These are phyloP conservation scores for Acorus calamus DNA, from an alignment of 106 monocot species.

Conservation along the genomic window DNA sequence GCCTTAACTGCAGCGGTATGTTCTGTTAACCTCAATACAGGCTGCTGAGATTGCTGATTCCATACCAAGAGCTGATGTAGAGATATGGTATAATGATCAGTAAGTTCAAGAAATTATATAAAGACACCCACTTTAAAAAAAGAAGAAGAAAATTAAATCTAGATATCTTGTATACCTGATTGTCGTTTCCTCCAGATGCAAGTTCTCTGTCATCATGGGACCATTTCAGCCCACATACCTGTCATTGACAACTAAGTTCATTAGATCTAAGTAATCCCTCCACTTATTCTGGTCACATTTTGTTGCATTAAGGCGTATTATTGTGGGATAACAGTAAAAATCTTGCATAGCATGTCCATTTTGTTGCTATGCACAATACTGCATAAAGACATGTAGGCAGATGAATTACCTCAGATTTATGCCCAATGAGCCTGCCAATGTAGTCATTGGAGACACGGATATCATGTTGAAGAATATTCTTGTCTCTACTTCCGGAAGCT, in stretches of 20 bases:
- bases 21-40: constrained; percentile 56
- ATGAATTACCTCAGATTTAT: constrained; percentile 72
- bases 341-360: too few species aligned
- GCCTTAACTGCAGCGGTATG: constrained; percentile 98
- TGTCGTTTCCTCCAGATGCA: constrained; percentile 97
- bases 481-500: constrained; percentile 91
- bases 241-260: neutral
- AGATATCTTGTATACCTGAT: constrained; percentile 36
- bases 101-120: neutral
- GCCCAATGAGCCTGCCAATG: constrained; percentile 63
- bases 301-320: too few species aligned
- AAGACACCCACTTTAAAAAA: neutral
- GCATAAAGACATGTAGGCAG: neutral
- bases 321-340: too few species aligned
- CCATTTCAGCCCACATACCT: constrained; percentile 98
- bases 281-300: too few species aligned
- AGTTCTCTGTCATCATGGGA: constrained; percentile 91
- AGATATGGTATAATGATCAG: neutral
- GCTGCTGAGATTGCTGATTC: constrained; percentile 75
- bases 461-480: constrained; percentile 86
- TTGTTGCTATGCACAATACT: neutral
- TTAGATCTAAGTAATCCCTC: too few species aligned
- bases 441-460: constrained; percentile 66
- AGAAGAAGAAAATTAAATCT: neutral
- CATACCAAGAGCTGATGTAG: constrained; percentile 69